Evolutionary conservation across 2,329 filamentous ascomycete genomes (phyloP), one percentile per base, ranked within the genome.

Genomic region (Cadophora sp.): DNA sequence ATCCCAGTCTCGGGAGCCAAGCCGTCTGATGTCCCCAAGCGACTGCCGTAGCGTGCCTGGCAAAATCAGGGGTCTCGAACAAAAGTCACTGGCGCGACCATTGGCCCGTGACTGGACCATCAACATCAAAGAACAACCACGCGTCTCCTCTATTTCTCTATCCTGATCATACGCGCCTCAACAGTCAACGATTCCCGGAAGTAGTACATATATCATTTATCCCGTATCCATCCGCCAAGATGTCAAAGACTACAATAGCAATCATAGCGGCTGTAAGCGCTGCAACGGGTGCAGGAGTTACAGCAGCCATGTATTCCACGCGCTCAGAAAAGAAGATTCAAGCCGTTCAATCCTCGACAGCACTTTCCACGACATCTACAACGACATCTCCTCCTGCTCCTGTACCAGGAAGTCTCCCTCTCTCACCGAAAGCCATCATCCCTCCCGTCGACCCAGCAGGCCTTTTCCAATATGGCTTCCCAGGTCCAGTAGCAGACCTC

Each of bases 391-490:
- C 74, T 68, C 70, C 73, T 19, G 65, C 76, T 55, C 75, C 74
- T 12, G 69, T 74, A 55, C 77, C 79, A 22, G 67, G 65, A 5
- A 73, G 79, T 58, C 70, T 75, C 46, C 69, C 78, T 9, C 59
- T 71, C 6, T 62, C 72, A 40, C 29, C 67, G 6, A 71, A 76
- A 62, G 69, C 77, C 31, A 76, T 79, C n/a, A 75, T 78, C 62
- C 77, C 81, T 12, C 88, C 86, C 43, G 91, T 94, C 76, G 86
- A 95, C 79, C 92, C 92, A 4, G 83, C 89, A 46, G 92, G 92
- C 14, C 86, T 95, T 73, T 92, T 94, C 80, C 87, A 94, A 74
- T 95, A 95, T 79, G 92, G 96, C 76, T 97, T 98, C 81, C 95
- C 96, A 0, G 96, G 96, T 68, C 96, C 96, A 37, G 83, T 97